Base-by-base conservation (phyloP, 2,329 filamentous ascomycete species). In the Helminthosporium solani region DNA sequence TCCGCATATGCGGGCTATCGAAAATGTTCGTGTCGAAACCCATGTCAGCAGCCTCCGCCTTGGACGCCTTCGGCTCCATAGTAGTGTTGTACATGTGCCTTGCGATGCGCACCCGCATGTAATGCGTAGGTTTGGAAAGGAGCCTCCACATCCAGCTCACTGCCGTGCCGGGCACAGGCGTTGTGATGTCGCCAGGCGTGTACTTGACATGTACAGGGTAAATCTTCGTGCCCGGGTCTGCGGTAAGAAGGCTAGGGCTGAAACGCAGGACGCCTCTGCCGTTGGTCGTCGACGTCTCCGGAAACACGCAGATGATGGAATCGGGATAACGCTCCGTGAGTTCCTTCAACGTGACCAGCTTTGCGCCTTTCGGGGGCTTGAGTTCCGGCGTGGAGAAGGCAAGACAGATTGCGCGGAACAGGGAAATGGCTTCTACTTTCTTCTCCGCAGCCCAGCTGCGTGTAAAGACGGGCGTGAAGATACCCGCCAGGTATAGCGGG, bases 391-490 rank as follows among this genome's bases (percentile, higher is more conserved):
- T 74, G 3, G 81, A 77, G 41, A 96, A 85, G 2, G 90, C 87
- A 51, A 85, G 83, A 16, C 85, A 62, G 39, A 95, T 83, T 39
- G 91, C 90, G 58, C 83, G 76, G 34, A 90, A 76, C 4, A 97
- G 82, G 3, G 87, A 86, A 37, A 97, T 82, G 36, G 79, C 86
- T 58, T 86, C 83, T 20, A 99, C 87, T 48, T 84, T 81, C 37
- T 83, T 80, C 2, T 84, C 86, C 49, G 78, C 75, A 0, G 91
- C 90, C 69, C 90, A 96, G 0, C 87, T 89, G 36, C 88, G 77
- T 9, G 90, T 95, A 73, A 99, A 97, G 67, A 99, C 80, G 2
- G 94, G 94, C 67, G 96, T 90, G 75, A 97, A 99, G 63, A 97
- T 90, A 53, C 90, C 91, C 49, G 94, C 90, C 19, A 99, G 84